These are phyloP conservation scores for Pyrenula aspistea DNA, from an alignment of 495 filamentous ascomycete species.

Conservation along the genomic window DNA sequence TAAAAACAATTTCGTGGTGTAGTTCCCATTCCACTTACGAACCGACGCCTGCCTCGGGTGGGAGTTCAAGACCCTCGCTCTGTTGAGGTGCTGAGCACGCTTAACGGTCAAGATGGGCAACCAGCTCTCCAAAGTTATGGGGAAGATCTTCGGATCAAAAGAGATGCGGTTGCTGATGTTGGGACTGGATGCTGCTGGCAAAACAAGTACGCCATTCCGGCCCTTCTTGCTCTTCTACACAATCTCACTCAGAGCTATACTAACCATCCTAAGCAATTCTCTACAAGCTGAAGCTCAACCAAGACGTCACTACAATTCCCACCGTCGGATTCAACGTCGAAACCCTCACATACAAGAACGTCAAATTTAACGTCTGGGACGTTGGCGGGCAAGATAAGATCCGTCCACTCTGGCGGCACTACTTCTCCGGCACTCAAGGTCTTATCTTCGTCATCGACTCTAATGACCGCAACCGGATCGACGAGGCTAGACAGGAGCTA, in stretches of 20 bases:
- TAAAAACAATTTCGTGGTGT: too few species aligned
- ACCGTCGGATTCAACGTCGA: constrained; percentile 99
- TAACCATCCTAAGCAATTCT: constrained; percentile 55
- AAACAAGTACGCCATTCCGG: constrained; percentile 58
- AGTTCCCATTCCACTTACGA: too few species aligned
- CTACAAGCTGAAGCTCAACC: constrained; percentile 98
- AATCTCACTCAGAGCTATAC: not conserved
- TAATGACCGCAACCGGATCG: constrained; percentile 71
- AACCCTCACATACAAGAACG: constrained; percentile 97
- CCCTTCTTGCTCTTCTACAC: constrained; percentile 1
- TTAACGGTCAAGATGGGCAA: constrained; percentile 48
- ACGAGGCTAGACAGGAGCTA: constrained; percentile 80
- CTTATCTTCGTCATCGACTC: constrained; percentile 97
- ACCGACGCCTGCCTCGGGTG: too few species aligned
- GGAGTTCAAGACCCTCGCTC: too few species aligned
- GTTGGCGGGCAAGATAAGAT: constrained; percentile 99
- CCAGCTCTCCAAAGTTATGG: constrained; percentile 77
- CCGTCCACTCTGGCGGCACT: constrained; percentile 92
- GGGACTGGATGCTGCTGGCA: constrained; percentile 93
- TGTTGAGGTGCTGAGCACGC: not conserved
- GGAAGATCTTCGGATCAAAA: constrained; percentile 96
- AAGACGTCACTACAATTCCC: constrained; percentile 97
- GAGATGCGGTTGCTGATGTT: constrained; percentile 98
- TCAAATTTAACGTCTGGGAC: constrained; percentile 99
- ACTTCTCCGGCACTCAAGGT: constrained; percentile 94